These are phyloP conservation scores for Jamesozyma piceae DNA, from an alignment of 805 yeast genomes.

Conservation along the genomic window DNA sequence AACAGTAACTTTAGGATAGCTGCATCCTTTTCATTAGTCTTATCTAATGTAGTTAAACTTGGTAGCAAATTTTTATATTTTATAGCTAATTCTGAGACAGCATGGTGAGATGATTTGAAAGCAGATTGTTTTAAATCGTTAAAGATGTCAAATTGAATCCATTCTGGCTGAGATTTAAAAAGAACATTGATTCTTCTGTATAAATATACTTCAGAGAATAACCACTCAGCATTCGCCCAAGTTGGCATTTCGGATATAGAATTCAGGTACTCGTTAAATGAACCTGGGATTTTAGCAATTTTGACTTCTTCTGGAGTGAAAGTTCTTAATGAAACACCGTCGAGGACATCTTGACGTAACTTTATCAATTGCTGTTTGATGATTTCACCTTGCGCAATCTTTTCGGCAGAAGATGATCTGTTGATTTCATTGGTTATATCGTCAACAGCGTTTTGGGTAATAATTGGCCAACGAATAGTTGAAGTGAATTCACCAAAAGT, in stretches of 20 bases:
- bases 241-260: constrained; percentile 29
- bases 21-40: constrained; percentile 18
- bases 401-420: constrained; percentile 7
- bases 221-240: constrained; percentile 89
- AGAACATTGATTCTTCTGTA: constrained; percentile 54
- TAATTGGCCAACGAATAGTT: constrained; percentile 78
- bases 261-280: constrained; percentile 49
- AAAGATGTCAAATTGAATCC: constrained; percentile 61
- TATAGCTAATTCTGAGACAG: constrained; percentile 72
- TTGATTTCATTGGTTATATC: constrained; percentile 42
- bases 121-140: constrained; percentile 60
- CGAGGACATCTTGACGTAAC: constrained; percentile 37
- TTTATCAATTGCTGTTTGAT: constrained; percentile 36
- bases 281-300: constrained; percentile 37
- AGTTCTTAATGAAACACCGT: constrained; percentile 35
- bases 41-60: constrained; percentile 14
- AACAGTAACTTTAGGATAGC: constrained; percentile 50
- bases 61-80: constrained; percentile 41
- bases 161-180: constrained; percentile 33
- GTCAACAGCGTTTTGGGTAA: constrained; percentile 54
- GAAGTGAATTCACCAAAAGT: constrained; percentile 83
- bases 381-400: constrained; percentile 37
- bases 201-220: constrained; percentile 73
- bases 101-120: constrained; percentile 62
- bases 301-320: constrained; percentile 35